phyloP scores from a whole-genome alignment of 768 basidiomycete genomes.

The Arthromyces matolae region DNA sequence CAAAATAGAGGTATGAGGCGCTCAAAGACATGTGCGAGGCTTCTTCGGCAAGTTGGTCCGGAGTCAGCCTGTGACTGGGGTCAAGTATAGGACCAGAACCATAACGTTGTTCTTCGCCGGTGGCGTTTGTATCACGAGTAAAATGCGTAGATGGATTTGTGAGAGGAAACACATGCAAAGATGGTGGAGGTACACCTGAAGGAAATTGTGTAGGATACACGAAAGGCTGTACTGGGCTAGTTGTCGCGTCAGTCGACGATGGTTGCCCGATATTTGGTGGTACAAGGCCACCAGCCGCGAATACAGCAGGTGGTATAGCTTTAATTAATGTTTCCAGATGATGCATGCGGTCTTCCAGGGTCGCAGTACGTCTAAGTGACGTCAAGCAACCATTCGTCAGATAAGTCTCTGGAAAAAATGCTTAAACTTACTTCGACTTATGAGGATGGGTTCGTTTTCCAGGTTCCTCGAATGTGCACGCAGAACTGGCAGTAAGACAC shows the following conservation, averaged over 20 bases:
- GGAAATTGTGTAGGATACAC: conserved; percentile 29
- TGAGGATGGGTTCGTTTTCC: conserved; percentile 83
- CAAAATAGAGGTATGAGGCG: conserved; percentile 81
- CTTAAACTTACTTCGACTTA: conserved; percentile 87
- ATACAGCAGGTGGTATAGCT: conserved; percentile 79
- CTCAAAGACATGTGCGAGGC: conserved; percentile 61
- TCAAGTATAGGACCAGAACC: conserved; percentile 39
- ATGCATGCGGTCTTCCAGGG: conserved; percentile 85
- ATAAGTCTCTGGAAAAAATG: no score
- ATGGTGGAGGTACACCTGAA: conserved; percentile 72
- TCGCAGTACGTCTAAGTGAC: conserved; percentile 62
- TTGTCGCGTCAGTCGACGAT: conserved; percentile 17
- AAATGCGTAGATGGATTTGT: conserved; percentile 82
- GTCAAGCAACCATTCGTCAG: conserved; percentile 3
- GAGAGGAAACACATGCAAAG: conserved; percentile 72
- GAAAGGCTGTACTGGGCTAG: conserved; percentile 27
- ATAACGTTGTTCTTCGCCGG: conserved; percentile 43
- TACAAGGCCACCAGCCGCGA: conserved; percentile 52
- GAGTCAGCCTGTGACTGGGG: conserved; percentile 26
- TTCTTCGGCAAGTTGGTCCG: conserved; percentile 54
- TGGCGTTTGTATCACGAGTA: conserved; percentile 36
- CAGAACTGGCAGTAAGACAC: conserved; percentile 75
- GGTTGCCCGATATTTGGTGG: conserved; percentile 32
- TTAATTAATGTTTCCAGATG: conserved; percentile 83
- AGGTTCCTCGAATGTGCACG: conserved; percentile 85